Base-by-base conservation (phyloP, 2,329 filamentous ascomycete species). In the Pleoardoris graminearum region DNA sequence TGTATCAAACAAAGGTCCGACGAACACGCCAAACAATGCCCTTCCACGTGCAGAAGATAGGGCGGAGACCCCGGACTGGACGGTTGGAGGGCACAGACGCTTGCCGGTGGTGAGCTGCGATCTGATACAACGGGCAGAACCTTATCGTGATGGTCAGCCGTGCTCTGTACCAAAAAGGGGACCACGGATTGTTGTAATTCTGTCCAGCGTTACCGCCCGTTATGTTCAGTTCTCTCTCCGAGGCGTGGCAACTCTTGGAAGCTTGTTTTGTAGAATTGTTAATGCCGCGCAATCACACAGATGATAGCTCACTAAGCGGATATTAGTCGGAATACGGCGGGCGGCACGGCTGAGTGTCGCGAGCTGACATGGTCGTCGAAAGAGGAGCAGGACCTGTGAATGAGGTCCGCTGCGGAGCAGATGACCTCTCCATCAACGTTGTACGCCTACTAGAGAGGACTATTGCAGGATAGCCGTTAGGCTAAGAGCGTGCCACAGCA, bases 81-180 rank as follows among this genome's bases (percentile, higher is more conserved):
- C 44, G 33, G 32, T 12, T 22, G 16, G 29, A n/a, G n/a, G 10
- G 32, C 44, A 47, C 23, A 21, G 32, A 29, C 33, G 23, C n/a
- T n/a, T 12, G 17, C 33, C 37, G n/a, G 41, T 37, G 44, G 32
- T 23, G 5, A 38, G 19, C 44, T 22, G 33, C 23, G 23, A 37
- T 32, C 44, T 47, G 44, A 47, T 47, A 38, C 44, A 37, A 21
- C 33, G 23, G 33, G 12, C 22, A 30, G 30, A 47, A 47, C 22
- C 30, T 47, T 47, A 47, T 21, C 12, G 7, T 4, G 42, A 33
- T 33, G 23, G 27, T 33, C 41, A 16, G 33, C 41, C 16, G 29
- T 22, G 41, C 29, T 23, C 41, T 33, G 16, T 29, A 25, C 39
- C 29, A 22, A 22, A 25, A 41, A 14, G 14, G 6, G 16, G 21